phyloP scores from a whole-genome alignment of 2,329 filamentous ascomycete genomes.

The Emergomyces orientalis region DNA sequence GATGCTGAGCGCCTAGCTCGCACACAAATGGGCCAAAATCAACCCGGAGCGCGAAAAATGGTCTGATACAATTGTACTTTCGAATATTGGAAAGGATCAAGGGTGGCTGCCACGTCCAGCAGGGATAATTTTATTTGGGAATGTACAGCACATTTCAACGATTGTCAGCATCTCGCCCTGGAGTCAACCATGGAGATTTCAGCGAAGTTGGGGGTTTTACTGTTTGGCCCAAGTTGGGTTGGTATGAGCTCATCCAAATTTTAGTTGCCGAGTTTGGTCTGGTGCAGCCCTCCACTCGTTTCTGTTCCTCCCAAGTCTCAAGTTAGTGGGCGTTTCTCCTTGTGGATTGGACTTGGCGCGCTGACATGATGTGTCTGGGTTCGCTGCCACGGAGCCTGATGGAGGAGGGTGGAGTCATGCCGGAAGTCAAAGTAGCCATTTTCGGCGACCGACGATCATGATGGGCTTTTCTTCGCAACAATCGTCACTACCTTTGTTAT shows the following conservation, averaged over 20 bases:
- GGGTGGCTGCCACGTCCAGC: background rate
- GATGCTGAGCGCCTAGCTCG: background rate
- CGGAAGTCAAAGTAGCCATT: conserved; percentile 5
- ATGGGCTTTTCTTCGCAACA: too few relatives aligned
- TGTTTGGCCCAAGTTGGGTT: background rate
- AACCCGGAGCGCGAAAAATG: too few relatives aligned
- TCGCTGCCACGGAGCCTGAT: background rate
- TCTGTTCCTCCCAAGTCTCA: background rate
- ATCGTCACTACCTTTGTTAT: background rate
- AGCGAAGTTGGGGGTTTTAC: background rate
- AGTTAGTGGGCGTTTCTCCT: background rate
- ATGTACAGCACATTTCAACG: background rate
- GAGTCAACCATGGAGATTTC: background rate
- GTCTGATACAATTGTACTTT: background rate
- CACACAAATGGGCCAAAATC: background rate
- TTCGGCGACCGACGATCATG: background rate
- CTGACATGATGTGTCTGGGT: conserved; percentile 3
- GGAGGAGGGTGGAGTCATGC: conserved; percentile 6
- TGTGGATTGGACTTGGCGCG: background rate
- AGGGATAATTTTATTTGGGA: background rate
- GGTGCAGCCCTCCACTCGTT: background rate
- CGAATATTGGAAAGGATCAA: background rate
- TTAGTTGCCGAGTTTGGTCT: background rate
- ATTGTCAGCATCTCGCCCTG: background rate
- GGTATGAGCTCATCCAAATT: background rate